Conservation (phyloP, 192 early-diverging fungal species). For the Backusella tuberculispora region DNA sequence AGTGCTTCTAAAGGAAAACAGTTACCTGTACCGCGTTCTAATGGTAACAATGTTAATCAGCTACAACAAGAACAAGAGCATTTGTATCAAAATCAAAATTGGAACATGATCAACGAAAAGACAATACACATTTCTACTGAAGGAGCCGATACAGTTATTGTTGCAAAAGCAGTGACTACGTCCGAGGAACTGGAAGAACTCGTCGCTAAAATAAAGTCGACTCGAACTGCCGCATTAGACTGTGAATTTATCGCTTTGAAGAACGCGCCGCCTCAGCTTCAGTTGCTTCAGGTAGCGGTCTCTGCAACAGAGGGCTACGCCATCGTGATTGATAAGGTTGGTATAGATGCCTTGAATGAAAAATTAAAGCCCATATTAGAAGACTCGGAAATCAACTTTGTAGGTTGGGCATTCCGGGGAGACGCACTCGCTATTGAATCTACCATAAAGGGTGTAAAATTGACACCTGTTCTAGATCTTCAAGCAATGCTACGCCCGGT, state of each 20-base stretch:
- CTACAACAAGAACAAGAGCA: not conserved
- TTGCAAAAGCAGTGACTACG: not conserved
- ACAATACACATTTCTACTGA: not conserved
- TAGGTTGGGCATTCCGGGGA: constrained; percentile 37
- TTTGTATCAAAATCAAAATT: not conserved
- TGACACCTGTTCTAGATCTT: constrained; percentile 32
- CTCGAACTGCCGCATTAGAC: constrained; percentile 14
- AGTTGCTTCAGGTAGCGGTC: constrained; percentile 35
- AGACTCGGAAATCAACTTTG: not conserved
- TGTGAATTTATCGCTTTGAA: constrained; percentile 40
- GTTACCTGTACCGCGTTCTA: not conserved
- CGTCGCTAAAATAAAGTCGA: not conserved
- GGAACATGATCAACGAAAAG: not conserved
- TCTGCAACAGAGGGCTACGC: constrained; percentile 32
- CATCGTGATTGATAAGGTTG: constrained; percentile 27
- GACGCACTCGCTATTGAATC: constrained; percentile 39
- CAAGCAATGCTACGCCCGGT: constrained; percentile 23
- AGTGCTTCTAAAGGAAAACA: not conserved
- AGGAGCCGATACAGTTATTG: not conserved
- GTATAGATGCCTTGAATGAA: not conserved
- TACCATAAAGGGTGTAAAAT: constrained; percentile 6
- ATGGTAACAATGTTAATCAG: not conserved
- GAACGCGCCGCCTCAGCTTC: constrained; percentile 29
- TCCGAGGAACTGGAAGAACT: not conserved
- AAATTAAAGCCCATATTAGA: constrained; percentile 14